A percentile compares a stretch with the other conserved stretches of the same genome.
Evolutionary conservation across 164 flowering plant species (phyloP).

Genomic region (Vitis riparia): DNA sequence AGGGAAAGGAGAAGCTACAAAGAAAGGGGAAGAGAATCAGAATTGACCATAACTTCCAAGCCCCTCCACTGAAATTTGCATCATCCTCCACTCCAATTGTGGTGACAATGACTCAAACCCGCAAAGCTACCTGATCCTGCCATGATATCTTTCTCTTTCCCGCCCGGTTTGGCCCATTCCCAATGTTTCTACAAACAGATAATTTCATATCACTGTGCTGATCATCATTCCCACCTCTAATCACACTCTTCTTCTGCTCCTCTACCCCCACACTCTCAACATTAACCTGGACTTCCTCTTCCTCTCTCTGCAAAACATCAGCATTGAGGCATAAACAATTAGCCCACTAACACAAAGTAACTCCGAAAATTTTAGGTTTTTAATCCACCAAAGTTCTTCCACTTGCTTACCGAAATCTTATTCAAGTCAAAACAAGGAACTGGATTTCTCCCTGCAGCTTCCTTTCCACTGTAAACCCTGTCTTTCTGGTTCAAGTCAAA

Average conservation of each 20-base stretch:
- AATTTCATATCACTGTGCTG: conserved; percentile 47
- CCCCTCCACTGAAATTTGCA: neutral
- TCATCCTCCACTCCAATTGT: neutral
- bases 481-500: conserved; percentile 27
- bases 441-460: conserved; percentile 5
- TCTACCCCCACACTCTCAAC: conserved; percentile 30
- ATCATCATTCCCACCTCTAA: conserved; percentile 36
- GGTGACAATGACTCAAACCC: conserved; percentile 42
- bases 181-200: conserved; percentile 51
- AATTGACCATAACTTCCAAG: neutral
- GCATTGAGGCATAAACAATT: neutral
- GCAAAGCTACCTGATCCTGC: conserved; percentile 88
- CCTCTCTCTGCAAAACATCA: conserved; percentile 40
- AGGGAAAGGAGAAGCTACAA: neutral
- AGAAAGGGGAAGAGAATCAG: neutral
- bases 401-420: conserved; percentile 57
- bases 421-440: conserved; percentile 56
- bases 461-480: conserved; percentile 14
- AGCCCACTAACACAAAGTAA: neutral
- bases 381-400: neutral
- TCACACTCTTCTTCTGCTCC: conserved; percentile 36
- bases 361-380: neutral
- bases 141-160: conserved; percentile 85
- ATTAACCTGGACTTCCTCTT: conserved; percentile 38
- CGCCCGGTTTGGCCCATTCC: conserved; percentile 42